phyloP scores from a whole-genome alignment of 2,329 filamentous ascomycete genomes.

The Botrytis cinerea region DNA sequence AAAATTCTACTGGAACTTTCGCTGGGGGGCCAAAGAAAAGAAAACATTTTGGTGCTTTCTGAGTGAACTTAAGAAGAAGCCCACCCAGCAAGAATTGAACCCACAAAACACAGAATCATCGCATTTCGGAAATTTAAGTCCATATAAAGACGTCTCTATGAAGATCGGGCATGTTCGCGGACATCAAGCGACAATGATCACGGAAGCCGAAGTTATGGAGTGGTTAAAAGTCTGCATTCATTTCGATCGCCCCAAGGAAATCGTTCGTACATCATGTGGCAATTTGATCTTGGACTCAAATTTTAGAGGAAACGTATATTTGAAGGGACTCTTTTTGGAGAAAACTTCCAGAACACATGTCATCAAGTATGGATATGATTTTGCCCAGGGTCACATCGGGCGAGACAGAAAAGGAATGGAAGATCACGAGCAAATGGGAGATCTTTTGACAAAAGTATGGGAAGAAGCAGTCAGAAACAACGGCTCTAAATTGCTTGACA shows the following conservation, averaged over 20 bases:
- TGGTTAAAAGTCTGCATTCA: constrained; percentile 30
- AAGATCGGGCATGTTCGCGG: constrained; percentile 29
- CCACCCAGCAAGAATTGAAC: neutral
- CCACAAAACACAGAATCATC: neutral
- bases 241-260: constrained; percentile 24
- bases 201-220: constrained; percentile 5
- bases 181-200: neutral
- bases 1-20: constrained; percentile 32
- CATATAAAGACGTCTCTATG: constrained; percentile 32
- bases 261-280: constrained; percentile 24
- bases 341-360: neutral
- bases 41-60: constrained; percentile 28
- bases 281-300: constrained; percentile 25
- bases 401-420: constrained; percentile 29
- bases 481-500: neutral
- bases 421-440: constrained; percentile 16
- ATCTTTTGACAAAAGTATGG: constrained; percentile 28
- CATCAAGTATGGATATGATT: constrained; percentile 30
- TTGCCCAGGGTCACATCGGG: constrained; percentile 24
- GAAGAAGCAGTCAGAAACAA: neutral
- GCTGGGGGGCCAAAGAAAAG: constrained; percentile 24
- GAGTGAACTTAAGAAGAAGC: constrained; percentile 3
- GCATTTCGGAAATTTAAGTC: constrained; percentile 3
- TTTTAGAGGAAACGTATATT: constrained; percentile 26
- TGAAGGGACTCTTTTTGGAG: constrained; percentile 30